phyloP scores from a whole-genome alignment of 352 stramenopile genomes.

The Phytopythium cucurbitacearum region DNA sequence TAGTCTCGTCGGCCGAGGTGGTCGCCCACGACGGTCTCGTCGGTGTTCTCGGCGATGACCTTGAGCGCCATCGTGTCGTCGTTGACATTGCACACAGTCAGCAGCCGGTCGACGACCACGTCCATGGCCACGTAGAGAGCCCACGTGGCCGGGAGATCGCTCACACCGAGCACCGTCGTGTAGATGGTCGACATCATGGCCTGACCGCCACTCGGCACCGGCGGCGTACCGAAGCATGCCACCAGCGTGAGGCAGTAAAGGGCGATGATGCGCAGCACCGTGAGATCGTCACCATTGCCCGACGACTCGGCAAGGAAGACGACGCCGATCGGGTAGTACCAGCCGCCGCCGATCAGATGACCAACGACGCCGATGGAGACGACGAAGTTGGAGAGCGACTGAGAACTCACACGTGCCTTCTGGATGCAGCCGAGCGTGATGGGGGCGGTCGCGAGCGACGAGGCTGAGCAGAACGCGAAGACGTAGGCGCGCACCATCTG shows the following conservation, averaged over 20 bases:
- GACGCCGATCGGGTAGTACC: slow-evolving; percentile 60
- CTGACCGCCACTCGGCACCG: slow-evolving; percentile 49
- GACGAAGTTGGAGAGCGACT: slow-evolving; percentile 71
- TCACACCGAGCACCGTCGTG: slow-evolving; percentile 53
- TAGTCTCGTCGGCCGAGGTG: slow-evolving; percentile 45
- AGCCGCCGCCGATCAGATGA: slow-evolving; percentile 49
- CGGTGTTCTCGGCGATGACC: slow-evolving; percentile 66
- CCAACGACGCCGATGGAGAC: slow-evolving; percentile 63
- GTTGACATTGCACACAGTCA: slow-evolving; percentile 73
- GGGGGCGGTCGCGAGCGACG: slow-evolving; percentile 59
- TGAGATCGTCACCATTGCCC: slow-evolving; percentile 49
- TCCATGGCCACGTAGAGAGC: slow-evolving; percentile 55
- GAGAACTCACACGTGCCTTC: slow-evolving; percentile 58
- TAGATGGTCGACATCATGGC: slow-evolving; percentile 64
- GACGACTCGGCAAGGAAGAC: slow-evolving; percentile 61
- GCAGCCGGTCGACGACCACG: slow-evolving; percentile 60
- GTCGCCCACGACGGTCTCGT: slow-evolving; percentile 58
- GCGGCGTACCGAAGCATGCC: slow-evolving; percentile 39
- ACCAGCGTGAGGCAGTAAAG: slow-evolving; percentile 58
- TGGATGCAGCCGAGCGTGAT: slow-evolving; percentile 63
- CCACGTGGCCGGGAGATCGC: slow-evolving; percentile 44
- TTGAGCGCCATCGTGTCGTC: slow-evolving; percentile 78
- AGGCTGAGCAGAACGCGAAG: slow-evolving; percentile 62
- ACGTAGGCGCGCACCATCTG: slow-evolving; percentile 61
- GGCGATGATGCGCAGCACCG: slow-evolving; percentile 30